Percentiles rank a stretch among this genome's conserved stretches.
These are phyloP conservation scores for Globisporangium perplexum DNA, from an alignment of 352 stramenopile species.

Conservation along the genomic window DNA sequence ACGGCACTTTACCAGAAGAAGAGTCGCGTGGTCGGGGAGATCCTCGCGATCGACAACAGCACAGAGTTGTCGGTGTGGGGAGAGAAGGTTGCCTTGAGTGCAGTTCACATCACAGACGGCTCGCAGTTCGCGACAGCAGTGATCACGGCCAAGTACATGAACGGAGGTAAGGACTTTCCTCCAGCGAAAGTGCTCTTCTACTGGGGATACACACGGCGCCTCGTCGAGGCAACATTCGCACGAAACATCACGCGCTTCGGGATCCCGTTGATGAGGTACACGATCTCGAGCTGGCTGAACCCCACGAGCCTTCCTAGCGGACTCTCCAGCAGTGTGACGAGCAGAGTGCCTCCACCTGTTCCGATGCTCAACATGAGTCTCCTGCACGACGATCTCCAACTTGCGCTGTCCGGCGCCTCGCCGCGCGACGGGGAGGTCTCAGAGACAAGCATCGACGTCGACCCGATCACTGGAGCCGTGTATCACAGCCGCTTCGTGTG, in stretches of 20 bases:
- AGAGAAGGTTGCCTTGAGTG: conserved; percentile 18
- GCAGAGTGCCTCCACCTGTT: background rate
- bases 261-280: conserved; percentile 41
- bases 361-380: conserved; percentile 39
- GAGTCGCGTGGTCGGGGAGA: conserved; percentile 28
- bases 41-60: conserved; percentile 32
- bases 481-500: conserved; percentile 45
- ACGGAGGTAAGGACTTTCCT: conserved; percentile 20
- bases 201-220: conserved; percentile 36
- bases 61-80: conserved; percentile 25
- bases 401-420: conserved; percentile 14
- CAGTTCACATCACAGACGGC: conserved; percentile 32
- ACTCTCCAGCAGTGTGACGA: conserved; percentile 3
- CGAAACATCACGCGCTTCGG: conserved; percentile 52
- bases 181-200: conserved; percentile 46
- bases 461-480: conserved; percentile 37
- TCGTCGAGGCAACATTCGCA: conserved; percentile 30
- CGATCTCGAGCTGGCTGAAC: conserved; percentile 25
- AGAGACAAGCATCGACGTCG: conserved; percentile 31
- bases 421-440: background rate
- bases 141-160: conserved; percentile 15
- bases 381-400: conserved; percentile 33
- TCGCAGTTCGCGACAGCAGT: conserved; percentile 55
- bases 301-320: conserved; percentile 31
- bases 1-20: conserved; percentile 22